Base-by-base conservation (phyloP, 441 rosid genomes). In the Pelargonium fulgidum region DNA sequence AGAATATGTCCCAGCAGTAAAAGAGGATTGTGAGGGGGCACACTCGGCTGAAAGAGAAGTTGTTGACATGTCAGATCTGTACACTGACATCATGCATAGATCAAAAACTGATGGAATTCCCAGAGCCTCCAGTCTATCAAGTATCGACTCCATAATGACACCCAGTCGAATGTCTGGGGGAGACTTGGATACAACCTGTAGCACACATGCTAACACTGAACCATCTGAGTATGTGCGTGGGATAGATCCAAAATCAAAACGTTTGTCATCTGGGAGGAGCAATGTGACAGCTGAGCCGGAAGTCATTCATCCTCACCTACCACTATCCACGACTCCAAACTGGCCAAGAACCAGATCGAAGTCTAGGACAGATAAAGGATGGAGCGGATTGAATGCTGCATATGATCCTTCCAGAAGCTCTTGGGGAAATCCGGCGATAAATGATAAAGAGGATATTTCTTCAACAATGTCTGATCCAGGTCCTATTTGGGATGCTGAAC, bases 401-500 rank as follows among this genome's bases (percentile, higher is more conserved):
- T 83, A 87, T 70, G 97, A 87, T 81, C 84, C 86, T 72, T 81
- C 91, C 54, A 81, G 89, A 80, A 86, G 87, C 76, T 85, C 97
- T 64, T 86, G 90, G 94, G 96, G 96, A 62, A 91, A 86, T 79
- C 75, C 84, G 1, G 89, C 81, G 39, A 84, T 83, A 68, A 85
- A 88, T 78, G 99, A 93, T 76, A 86, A 87, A 77, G 99, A 93
- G 77, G 99, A 93, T 71, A 87, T 87, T 58, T 93, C 99, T 63
- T 93, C 99, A 24, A 91, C 99, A 33, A 77, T 93, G 71, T 93
- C 99, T 19, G 96, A 91, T 80, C 97, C 93, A 17, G 97, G 99
- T 81, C 96, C 97, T 12, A 91, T 93, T 68, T 93, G 99, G 99
- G 99, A 93, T 81, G 79, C 96, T 33, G 97, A 83, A 79, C 99